Evolutionary conservation across 495 filamentous ascomycete species (phyloP).

Genomic region (Aspergillus avenaceus): DNA sequence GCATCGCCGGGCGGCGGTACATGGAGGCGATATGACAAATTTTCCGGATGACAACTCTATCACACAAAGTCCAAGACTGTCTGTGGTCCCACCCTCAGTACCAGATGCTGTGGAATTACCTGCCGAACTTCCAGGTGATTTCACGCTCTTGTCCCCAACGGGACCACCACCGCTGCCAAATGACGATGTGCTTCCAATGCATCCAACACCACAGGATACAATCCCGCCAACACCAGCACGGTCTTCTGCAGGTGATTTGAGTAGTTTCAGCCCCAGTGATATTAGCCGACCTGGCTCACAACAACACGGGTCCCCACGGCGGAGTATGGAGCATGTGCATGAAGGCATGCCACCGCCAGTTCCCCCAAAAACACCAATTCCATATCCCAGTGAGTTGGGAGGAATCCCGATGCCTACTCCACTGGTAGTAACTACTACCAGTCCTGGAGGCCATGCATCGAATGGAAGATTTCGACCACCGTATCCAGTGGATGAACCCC

Average conservation of each 20-base stretch:
- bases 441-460: conserved; percentile 9
- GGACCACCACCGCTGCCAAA: conserved; percentile 21
- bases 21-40: conserved; percentile 11
- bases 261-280: conserved; percentile 33
- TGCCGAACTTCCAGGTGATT: conserved; percentile 46
- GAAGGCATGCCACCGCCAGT: conserved; percentile 66
- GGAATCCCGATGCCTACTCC: conserved; percentile 35
- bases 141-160: conserved; percentile 24
- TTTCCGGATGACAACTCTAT: conserved; percentile 10
- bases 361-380: conserved; percentile 81
- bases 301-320: conserved; percentile 38
- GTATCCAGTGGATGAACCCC: conserved; percentile 81
- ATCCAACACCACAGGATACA: conserved; percentile 31
- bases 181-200: conserved; percentile 29
- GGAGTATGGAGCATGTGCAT: conserved; percentile 41
- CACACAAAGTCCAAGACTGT: conserved; percentile 16
- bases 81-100: conserved; percentile 38
- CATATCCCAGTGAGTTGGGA: conserved; percentile 37
- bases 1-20: conserved; percentile 42
- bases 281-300: conserved; percentile 32
- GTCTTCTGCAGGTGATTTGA: conserved; percentile 34
- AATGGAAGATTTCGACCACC: conserved; percentile 49
- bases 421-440: conserved; percentile 15
- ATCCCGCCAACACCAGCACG: conserved; percentile 24
- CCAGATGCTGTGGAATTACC: conserved; percentile 61